Conservation (phyloP, 2,329 filamentous ascomycete species). For the Colletotrichum eleusines region DNA sequence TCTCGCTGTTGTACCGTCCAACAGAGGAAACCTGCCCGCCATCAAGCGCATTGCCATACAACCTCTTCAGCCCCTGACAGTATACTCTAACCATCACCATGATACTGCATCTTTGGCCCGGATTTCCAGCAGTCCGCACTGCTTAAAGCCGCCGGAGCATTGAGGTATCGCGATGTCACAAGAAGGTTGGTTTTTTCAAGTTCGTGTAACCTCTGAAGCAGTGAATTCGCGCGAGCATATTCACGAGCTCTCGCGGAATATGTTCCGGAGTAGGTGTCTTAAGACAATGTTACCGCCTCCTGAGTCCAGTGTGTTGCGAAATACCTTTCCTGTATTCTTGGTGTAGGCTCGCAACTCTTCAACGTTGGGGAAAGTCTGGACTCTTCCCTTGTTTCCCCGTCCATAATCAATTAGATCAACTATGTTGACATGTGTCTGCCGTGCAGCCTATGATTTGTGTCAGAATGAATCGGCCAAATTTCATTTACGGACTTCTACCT, state of each 20-base stretch:
- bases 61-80: too few relatives aligned
- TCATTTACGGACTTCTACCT: neutral
- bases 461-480: neutral
- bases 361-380: neutral
- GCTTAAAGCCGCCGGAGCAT: too few relatives aligned
- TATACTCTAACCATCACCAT: too few relatives aligned
- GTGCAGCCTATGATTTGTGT: neutral
- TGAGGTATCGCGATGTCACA: too few relatives aligned
- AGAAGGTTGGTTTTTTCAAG: too few relatives aligned
- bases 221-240: too few relatives aligned
- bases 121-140: too few relatives aligned
- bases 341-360: neutral
- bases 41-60: too few relatives aligned
- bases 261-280: conserved; percentile 4
- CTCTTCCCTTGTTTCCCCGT: neutral
- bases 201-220: too few relatives aligned
- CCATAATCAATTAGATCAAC: neutral
- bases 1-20: too few relatives aligned
- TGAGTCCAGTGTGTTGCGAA: neutral
- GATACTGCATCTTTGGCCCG: too few relatives aligned
- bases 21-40: too few relatives aligned
- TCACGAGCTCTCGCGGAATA: neutral
- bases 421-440: conserved; percentile 2
- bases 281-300: neutral
- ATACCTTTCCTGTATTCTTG: neutral